Conservation (phyloP, 2,329 filamentous ascomycete species). For the Capronia epimyces region DNA sequence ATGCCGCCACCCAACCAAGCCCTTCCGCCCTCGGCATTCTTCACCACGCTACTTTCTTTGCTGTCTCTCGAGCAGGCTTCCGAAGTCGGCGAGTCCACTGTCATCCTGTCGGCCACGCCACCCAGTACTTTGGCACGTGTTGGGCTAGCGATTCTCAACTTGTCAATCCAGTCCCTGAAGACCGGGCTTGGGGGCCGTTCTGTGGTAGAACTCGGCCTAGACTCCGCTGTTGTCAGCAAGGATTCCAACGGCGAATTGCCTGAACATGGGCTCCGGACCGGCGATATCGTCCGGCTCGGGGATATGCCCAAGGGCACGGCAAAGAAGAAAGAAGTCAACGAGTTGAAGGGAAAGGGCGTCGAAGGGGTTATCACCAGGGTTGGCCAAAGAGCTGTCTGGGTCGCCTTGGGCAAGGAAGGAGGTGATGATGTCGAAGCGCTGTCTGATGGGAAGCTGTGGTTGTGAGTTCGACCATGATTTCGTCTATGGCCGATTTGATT, state of each 20-base stretch:
- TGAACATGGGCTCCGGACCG: conserved; percentile 44
- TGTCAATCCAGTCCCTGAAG: conserved; percentile 62
- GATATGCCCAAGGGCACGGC: conserved; percentile 35
- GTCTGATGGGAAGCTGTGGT: conserved; percentile 55
- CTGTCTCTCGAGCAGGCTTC: conserved; percentile 42
- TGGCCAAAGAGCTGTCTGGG: conserved; percentile 40
- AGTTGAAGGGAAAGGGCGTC: conserved; percentile 33
- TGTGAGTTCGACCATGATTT: conserved; percentile 44
- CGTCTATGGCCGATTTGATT: not conserved
- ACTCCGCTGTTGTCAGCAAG: conserved; percentile 58
- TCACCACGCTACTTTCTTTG: conserved; percentile 39
- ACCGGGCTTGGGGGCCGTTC: conserved; percentile 90
- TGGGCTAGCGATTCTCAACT: conserved; percentile 39
- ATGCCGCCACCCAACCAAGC: no score
- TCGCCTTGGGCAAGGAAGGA: conserved; percentile 40
- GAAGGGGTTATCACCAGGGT: conserved; percentile 46
- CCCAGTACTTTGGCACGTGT: conserved; percentile 38
- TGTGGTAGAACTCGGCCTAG: conserved; percentile 70
- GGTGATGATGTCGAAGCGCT: conserved; percentile 46
- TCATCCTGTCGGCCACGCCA: conserved; percentile 33
- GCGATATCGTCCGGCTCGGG: conserved; percentile 45
- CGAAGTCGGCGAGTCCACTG: conserved; percentile 41
- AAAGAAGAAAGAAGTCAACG: conserved; percentile 33
- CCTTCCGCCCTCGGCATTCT: conserved; percentile 39
- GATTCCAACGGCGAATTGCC: conserved; percentile 33